Evolutionary conservation across 306 rosid genomes (phyloP).

Genomic region (Begonia loranthoides): DNA sequence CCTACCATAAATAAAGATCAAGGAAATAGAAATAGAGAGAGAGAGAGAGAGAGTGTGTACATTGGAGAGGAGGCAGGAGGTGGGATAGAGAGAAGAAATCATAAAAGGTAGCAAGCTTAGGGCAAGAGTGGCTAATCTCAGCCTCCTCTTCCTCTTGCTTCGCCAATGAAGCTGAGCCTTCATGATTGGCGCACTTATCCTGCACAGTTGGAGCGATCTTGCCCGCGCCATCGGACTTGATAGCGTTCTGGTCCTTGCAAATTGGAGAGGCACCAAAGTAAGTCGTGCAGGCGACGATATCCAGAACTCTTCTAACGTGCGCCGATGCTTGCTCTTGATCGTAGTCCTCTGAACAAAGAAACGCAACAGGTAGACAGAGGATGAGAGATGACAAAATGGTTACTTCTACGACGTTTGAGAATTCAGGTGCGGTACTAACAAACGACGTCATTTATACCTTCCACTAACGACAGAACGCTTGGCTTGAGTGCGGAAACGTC

Average conservation of each 20-base stretch:
- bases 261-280: conserved; percentile 50
- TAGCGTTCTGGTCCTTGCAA: conserved; percentile 21
- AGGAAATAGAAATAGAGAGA: neutral
- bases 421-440: too few species aligned
- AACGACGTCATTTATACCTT: conserved; percentile 30
- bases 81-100: conserved; percentile 91
- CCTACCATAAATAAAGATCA: neutral
- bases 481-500: conserved; percentile 95
- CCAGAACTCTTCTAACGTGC: conserved; percentile 72
- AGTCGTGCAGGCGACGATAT: conserved; percentile 79
- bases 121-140: conserved; percentile 62
- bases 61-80: conserved; percentile 77
- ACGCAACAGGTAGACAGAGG: neutral
- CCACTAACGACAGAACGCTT: conserved; percentile 49
- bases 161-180: conserved; percentile 11
- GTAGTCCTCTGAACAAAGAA: conserved; percentile 46
- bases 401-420: too few species aligned
- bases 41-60: conserved; percentile 21
- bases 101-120: conserved; percentile 77
- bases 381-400: neutral
- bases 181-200: conserved; percentile 31
- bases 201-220: conserved; percentile 23
- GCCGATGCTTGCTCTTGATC: conserved; percentile 55
- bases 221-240: conserved; percentile 23
- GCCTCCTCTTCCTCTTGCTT: conserved; percentile 51